A percentile compares a stretch with the other conserved stretches of the same genome.
These are phyloP conservation scores for Chaetomium tenue DNA, from an alignment of 495 filamentous ascomycete species.

Conservation along the genomic window DNA sequence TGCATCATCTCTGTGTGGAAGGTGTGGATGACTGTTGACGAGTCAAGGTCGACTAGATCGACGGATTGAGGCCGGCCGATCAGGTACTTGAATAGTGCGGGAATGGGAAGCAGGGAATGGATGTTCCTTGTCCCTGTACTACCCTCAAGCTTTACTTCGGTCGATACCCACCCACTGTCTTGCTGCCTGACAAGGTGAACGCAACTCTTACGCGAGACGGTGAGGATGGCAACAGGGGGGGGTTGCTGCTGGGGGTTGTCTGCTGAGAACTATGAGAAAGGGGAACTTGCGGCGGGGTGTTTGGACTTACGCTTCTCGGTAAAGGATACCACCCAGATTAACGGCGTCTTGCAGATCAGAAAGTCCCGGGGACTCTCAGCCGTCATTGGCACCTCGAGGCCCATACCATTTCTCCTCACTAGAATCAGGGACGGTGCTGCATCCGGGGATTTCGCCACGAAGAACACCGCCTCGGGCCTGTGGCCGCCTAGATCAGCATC, in stretches of 20 bases:
- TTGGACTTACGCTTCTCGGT: slow-evolving; percentile 39
- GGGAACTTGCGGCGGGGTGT: not conserved
- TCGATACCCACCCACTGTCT: slow-evolving; percentile 38
- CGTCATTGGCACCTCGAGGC: slow-evolving; percentile 51
- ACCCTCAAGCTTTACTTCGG: slow-evolving; percentile 37
- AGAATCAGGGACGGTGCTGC: slow-evolving; percentile 49
- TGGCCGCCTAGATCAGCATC: slow-evolving; percentile 52
- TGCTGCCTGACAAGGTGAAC: slow-evolving; percentile 47
- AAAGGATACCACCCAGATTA: slow-evolving; percentile 47
- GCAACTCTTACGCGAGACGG: slow-evolving; percentile 44
- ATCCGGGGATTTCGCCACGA: slow-evolving; percentile 40
- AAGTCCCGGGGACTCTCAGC: slow-evolving; percentile 35
- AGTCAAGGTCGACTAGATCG: slow-evolving; percentile 54
- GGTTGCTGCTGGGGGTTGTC: slow-evolving; percentile 16
- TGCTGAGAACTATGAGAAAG: slow-evolving; percentile 14
- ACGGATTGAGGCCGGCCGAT: slow-evolving; percentile 48
- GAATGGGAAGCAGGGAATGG: slow-evolving; percentile 42
- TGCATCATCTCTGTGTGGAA: slow-evolving; percentile 58
- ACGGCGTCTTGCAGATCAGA: slow-evolving; percentile 44
- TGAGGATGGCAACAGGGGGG: slow-evolving; percentile 36
- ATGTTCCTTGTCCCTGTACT: slow-evolving; percentile 34
- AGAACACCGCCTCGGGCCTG: slow-evolving; percentile 58
- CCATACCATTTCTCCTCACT: slow-evolving; percentile 56
- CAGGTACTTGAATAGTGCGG: slow-evolving; percentile 47
- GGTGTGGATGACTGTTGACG: slow-evolving; percentile 51